Evolutionary conservation across 139 green algal species (phyloP).

Genomic region (Ettlia oleoabundans): DNA sequence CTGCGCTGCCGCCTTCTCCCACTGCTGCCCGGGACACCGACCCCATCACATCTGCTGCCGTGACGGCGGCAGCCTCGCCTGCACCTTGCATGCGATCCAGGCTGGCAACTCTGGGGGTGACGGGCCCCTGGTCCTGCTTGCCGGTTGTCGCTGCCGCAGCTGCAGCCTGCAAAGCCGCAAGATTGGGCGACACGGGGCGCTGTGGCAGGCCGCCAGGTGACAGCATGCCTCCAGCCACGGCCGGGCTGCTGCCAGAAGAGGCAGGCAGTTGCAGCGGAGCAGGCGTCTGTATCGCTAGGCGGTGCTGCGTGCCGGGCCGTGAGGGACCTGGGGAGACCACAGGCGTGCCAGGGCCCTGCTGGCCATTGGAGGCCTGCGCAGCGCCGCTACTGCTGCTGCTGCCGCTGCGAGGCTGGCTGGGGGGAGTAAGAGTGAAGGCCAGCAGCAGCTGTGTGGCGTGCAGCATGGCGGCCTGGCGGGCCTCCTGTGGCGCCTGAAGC

Average conservation of each 20-base stretch:
- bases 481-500: slow-evolving; percentile 29
- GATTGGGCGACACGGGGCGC: slow-evolving; percentile 20
- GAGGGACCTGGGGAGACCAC: neutral
- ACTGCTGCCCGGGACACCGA: neutral
- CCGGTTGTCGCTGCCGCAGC: neutral
- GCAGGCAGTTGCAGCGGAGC: slow-evolving; percentile 2
- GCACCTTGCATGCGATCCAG: neutral
- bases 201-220: slow-evolving; percentile 3
- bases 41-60: neutral
- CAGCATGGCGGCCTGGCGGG: slow-evolving; percentile 37
- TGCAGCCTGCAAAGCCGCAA: slow-evolving; percentile 10
- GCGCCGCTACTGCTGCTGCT: neutral
- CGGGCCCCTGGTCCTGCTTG: neutral
- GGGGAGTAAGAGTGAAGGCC: slow-evolving; percentile 10
- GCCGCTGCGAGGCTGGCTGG: neutral
- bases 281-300: slow-evolving; percentile 3
- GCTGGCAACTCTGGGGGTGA: slow-evolving; percentile 8
- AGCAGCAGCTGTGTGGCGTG: slow-evolving; percentile 29
- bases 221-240: neutral
- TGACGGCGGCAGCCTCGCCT: neutral
- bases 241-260: slow-evolving; percentile 1
- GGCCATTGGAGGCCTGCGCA: neutral
- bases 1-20: neutral
- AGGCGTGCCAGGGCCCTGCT: neutral
- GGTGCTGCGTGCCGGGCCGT: neutral